Base-by-base conservation (phyloP, 306 rosid species). In the Crotalaria pallida region DNA sequence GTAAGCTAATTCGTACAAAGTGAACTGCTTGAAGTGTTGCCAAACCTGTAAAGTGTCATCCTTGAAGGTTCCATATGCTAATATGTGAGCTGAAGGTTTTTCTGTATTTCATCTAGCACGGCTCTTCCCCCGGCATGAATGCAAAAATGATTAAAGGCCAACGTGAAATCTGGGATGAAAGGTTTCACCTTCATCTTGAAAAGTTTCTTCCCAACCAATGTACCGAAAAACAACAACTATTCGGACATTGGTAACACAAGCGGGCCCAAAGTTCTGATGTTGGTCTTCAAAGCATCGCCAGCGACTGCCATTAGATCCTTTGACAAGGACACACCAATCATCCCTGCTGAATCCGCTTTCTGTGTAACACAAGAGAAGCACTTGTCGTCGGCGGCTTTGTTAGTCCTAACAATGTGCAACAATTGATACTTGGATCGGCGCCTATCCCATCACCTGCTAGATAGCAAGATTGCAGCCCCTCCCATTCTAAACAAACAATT, bases 71-170 rank as follows among this genome's bases (percentile, higher is more conserved):
- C 92, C 87, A 84, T 87, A 66, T 84, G 87, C 79, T 81, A 81
- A 6, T 87, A 81, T 0, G 77, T 79, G 57, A 87, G 84, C 52
- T 78, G 83, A 70, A 87, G 75, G n/a, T 84, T 87, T 77, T 80
- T 82, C 82, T 87, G 85, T 67, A 87, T 59, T 76, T 84, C 92
- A 79, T 87, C 88, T 15, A 87, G 79, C 73, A 87, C 87, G 0
- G 85, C 92, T 77, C 92, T 82, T 59, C 92, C 88, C 27, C 92
- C 88, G 0, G 88, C 87, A 65, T 87, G 92, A 41, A 87, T 87
- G 77, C 87, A 84, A 69, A 87, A 84, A 65, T 87, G 92, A 9
- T 87, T 87, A 22, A 87, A 87, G 24, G 92, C 89, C 76, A 87
- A 48, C 66, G 82, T 84, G 29, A 87, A 87, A 75, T 87, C 89